Evolutionary conservation across 2,329 filamentous ascomycete species (phyloP), one percentile per base, ranked within the genome.

Genomic region (Beauveria varroae): DNA sequence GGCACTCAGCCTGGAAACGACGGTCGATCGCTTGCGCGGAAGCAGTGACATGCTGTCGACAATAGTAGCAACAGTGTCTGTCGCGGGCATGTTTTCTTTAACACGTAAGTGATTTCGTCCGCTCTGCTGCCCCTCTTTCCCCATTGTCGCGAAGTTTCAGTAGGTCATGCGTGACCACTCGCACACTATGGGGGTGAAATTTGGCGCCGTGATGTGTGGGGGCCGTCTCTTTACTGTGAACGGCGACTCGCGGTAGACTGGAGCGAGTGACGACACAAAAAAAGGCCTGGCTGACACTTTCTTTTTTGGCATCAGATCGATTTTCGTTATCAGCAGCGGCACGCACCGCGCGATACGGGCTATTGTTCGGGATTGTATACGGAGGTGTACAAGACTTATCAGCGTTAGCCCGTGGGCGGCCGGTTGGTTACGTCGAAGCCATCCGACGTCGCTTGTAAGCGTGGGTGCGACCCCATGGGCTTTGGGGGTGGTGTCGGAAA

Each of bases 51-150:
- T 92, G 69, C 71, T 91, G 68, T 93, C 89, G 65, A 96, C 90
- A 1, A 85, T 91, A 6, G 81, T 93, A 62, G 92, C 95, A 28
- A 93, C 90, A 52, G 78, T 96, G 72, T 89, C 89, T 0, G 88
- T 95, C 41, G 91, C 93, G 0, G 93, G 93, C 2, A 81, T 86
- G 9, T 97, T 96, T 79, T 96, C 92, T 71, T 77, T 92, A 62
- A 89, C 90, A 84, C 90, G 91, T 93, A 81, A 71, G 87, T 79
- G 44, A 22, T 60, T 30, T 47, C 20, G 6, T 20, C 54, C 57
- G 49, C 18, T 18, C 52, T 49, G 61, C 20, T 52, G 6, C 44
- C 43, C 60, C 63, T 40, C 28, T 56, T 30, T 28, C 49, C 20
- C 57, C 41, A 24, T 14, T 47, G 34, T 47, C 22, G 40, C 20